A percentile compares a stretch with the other conserved stretches of the same genome.
These are phyloP conservation scores for Trichophyton rubrum DNA, from an alignment of 2,329 filamentous ascomycete genomes.

Conservation along the genomic window DNA sequence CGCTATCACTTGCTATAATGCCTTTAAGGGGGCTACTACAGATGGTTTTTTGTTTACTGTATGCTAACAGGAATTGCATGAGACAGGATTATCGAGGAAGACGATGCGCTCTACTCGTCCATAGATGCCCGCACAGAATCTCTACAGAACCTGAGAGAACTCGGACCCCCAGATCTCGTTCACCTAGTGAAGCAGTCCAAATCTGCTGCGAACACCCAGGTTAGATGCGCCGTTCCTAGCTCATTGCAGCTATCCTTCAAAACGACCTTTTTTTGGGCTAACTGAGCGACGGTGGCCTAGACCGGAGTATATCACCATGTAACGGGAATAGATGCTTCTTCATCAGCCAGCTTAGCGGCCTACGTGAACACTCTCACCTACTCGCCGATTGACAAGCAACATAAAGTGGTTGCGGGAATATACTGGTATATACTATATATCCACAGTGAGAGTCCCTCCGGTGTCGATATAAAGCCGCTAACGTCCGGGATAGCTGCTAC, in stretches of 20 bases:
- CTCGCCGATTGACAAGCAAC: conserved; percentile 66
- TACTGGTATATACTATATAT: conserved; percentile 55
- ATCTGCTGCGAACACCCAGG: conserved; percentile 46
- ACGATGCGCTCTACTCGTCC: conserved; percentile 70
- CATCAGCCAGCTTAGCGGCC: conserved; percentile 87
- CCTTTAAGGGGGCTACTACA: background rate
- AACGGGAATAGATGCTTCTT: conserved; percentile 91
- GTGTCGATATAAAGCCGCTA: conserved; percentile 2
- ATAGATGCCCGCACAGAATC: conserved; percentile 88
- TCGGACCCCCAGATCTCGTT: conserved; percentile 89
- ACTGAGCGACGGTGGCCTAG: conserved; percentile 32
- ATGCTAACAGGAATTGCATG: background rate
- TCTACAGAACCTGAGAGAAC: conserved; percentile 71
- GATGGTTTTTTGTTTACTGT: background rate
- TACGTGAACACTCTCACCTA: conserved; percentile 98
- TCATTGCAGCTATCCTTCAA: background rate
- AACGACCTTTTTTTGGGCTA: background rate
- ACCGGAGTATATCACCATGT: conserved; percentile 95
- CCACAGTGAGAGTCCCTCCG: conserved; percentile 15
- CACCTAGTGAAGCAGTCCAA: conserved; percentile 73
- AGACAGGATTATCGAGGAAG: conserved; percentile 68
- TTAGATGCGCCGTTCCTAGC: conserved; percentile 19
- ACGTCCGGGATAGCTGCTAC: conserved; percentile 54
- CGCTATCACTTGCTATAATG: background rate
- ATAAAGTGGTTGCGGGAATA: conserved; percentile 85